Base-by-base conservation (phyloP, 2,329 filamentous ascomycete species). In the Exophiala sp. region DNA sequence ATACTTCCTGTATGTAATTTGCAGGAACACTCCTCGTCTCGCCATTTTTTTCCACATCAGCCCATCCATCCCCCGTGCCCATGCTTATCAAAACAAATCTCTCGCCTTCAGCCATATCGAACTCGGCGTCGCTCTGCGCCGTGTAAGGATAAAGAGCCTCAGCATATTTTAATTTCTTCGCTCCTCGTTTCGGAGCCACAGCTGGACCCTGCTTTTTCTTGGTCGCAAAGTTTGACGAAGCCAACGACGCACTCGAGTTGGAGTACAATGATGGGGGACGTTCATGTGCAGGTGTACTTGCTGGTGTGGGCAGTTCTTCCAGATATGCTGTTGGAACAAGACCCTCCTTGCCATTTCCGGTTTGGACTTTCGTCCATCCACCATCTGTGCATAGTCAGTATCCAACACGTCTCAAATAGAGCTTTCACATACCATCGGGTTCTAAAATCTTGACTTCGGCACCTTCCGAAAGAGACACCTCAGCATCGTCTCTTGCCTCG, bases 61-160 rank as follows among this genome's bases (percentile, higher is more conserved):
- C 89, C 94, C 94, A 99, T 0, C 94, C 94, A 74, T 97, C 94
- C 1, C 94, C 94, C 0, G 85, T 81, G 67, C 97, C 92, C 52
- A 89, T 85, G 65, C 86, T 91, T 57, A 96, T 84, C 32, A 99
- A 77, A 36, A 99, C 91, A 65, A 99, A 95, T 47, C 85, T 82
- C 72, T 99, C 94, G 1, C 94, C 94, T 71, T 95, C 92, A 1
- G 70, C 69, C 89, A 99, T 99, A 65, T 80, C 90, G 71, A 92
- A 91, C 72, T 99, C 94, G 6, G 84, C 82, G 5, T 95, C 89
- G 62, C 85, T 91, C 65, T 90, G 86, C 14, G 92, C 90, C 47
- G 85, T 79, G 69, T 99, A 99, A 47, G 94, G 89, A 69, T 97
- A 99, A 64, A 97, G 62, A 1, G 94, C 94, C 68, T 96, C 88